phyloP scores from a whole-genome alignment of 352 stramenopile species.

The Globisporangium apiculatum region DNA sequence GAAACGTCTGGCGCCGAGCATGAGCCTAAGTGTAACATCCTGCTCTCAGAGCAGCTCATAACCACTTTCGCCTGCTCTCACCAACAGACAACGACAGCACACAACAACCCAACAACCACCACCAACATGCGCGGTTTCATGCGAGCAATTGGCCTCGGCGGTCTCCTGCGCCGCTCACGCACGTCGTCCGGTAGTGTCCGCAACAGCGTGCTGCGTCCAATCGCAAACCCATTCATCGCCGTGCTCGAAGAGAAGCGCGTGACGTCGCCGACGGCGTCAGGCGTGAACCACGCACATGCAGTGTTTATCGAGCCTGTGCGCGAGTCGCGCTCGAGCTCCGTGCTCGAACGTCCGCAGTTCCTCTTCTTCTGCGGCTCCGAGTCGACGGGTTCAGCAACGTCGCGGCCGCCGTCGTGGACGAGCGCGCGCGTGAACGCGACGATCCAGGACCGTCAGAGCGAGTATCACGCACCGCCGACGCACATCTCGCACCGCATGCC shows the following conservation, averaged over 20 bases:
- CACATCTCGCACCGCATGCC: conserved; percentile 60
- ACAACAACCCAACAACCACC: conserved; percentile 2
- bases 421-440: conserved; percentile 9
- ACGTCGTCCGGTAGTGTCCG: conserved; percentile 3
- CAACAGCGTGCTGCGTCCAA: conserved; percentile 22
- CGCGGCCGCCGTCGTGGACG: conserved; percentile 5
- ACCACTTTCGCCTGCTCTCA: conserved; percentile 21
- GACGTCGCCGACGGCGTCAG: not conserved
- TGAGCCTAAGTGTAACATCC: too few relatives aligned
- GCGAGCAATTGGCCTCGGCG: conserved; percentile 50
- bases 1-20: too few relatives aligned
- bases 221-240: conserved; percentile 18
- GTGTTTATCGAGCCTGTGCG: conserved; percentile 6
- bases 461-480: conserved; percentile 17
- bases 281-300: not conserved
- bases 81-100: too few relatives aligned
- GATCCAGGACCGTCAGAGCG: conserved; percentile 5
- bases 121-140: conserved; percentile 61
- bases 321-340: conserved; percentile 24
- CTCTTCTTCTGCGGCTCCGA: conserved; percentile 77
- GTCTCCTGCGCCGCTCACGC: conserved; percentile 32
- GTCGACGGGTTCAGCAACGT: conserved; percentile 10
- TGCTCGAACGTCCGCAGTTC: conserved; percentile 48
- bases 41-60: conserved; percentile 15
- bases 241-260: conserved; percentile 6